These are phyloP conservation scores for Paramecium caudatum DNA, from an alignment of 73 alveolate species.

Conservation along the genomic window DNA sequence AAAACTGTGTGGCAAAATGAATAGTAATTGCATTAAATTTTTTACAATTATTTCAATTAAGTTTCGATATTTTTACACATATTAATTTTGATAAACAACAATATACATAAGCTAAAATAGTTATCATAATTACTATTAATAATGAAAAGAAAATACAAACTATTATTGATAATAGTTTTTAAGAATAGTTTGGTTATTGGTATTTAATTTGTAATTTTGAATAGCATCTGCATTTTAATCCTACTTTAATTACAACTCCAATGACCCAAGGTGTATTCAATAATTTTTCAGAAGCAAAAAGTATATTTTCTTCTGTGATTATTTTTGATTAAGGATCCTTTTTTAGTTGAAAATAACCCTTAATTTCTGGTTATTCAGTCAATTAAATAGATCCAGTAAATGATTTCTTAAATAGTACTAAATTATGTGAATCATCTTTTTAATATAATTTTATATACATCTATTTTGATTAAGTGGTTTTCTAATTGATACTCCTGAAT, in stretches of 20 bases:
- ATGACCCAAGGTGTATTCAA: slow-evolving; percentile 40
- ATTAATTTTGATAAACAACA: background rate
- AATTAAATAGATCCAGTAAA: slow-evolving; percentile 4
- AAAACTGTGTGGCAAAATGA: slow-evolving; percentile 20
- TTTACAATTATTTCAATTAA: background rate
- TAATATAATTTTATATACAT: background rate
- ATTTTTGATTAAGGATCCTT: slow-evolving; percentile 28
- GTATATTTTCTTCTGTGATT: background rate
- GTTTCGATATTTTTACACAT: background rate
- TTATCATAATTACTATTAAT: background rate
- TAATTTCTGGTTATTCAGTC: background rate
- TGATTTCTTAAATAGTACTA: background rate
- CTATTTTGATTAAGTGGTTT: slow-evolving; percentile 1
- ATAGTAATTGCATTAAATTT: background rate
- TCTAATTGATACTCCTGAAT: background rate
- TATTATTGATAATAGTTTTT: background rate
- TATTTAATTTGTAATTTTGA: slow-evolving; percentile 1
- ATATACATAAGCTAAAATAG: slow-evolving; percentile 3
- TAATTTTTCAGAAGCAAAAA: slow-evolving; percentile 14
- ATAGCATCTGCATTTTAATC: slow-evolving; percentile 17
- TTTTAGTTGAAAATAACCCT: slow-evolving; percentile 10
- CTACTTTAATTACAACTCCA: slow-evolving; percentile 1
- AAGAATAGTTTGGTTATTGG: background rate
- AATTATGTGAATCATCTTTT: slow-evolving; percentile 7
- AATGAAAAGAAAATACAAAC: background rate